Conservation (phyloP, 805 yeast genomes). For the Wickerhamomyces queroliae region DNA sequence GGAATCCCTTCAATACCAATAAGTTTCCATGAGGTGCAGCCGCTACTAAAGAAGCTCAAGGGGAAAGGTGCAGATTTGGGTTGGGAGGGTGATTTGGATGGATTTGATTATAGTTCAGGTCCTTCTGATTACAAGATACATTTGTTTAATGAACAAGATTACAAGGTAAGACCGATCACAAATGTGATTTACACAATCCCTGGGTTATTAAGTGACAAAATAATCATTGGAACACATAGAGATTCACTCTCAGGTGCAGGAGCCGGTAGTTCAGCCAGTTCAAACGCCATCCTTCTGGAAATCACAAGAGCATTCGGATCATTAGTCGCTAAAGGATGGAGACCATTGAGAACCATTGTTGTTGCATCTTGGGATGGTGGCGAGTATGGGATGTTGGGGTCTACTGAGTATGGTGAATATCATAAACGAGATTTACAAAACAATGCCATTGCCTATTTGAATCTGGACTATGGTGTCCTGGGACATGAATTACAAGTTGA, state of each 20-base stretch:
- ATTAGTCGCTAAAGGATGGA: conserved; percentile 51
- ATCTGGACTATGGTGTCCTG: conserved; percentile 41
- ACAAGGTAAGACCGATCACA: conserved; percentile 36
- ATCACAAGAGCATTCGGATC: conserved; percentile 44
- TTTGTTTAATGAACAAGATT: conserved; percentile 36
- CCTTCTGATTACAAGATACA: conserved; percentile 35
- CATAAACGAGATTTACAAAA: conserved; percentile 37
- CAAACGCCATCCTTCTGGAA: conserved; percentile 44
- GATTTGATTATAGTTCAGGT: conserved; percentile 40
- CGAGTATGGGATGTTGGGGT: conserved; percentile 66
- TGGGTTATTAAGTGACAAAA: conserved; percentile 49
- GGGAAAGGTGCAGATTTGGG: conserved; percentile 30
- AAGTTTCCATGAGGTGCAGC: conserved; percentile 35
- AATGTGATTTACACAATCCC: conserved; percentile 50
- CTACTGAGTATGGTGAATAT: conserved; percentile 74
- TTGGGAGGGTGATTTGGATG: conserved; percentile 35
- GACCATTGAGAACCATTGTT: conserved; percentile 63
- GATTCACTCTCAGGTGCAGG: conserved; percentile 47
- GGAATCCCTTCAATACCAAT: conserved; percentile 50
- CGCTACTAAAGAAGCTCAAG: conserved; percentile 32
- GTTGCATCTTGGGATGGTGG: conserved; percentile 83
- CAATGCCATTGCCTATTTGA: conserved; percentile 50
- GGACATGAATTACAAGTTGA: conserved; percentile 44
- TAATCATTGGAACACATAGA: conserved; percentile 50
- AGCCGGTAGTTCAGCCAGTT: conserved; percentile 45